These are phyloP conservation scores for Musa schizocarpa DNA, from an alignment of 176 grass and related monocot genomes.

Conservation along the genomic window DNA sequence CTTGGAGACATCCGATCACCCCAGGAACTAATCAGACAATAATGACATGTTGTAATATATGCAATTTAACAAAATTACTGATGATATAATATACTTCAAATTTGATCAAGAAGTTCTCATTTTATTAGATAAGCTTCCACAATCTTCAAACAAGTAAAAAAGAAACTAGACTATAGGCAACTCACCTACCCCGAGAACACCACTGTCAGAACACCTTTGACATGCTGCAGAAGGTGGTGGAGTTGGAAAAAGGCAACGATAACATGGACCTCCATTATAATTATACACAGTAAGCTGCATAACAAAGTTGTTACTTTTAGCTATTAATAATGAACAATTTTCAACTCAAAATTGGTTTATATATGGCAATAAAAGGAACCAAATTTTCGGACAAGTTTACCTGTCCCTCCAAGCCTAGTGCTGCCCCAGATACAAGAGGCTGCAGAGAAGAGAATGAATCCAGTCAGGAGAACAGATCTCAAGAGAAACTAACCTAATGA, in stretches of 20 bases:
- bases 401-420: slow-evolving; percentile 95
- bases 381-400: slow-evolving; percentile 25
- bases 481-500: neutral
- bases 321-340: neutral
- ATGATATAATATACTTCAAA: neutral
- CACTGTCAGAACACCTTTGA: slow-evolving; percentile 87
- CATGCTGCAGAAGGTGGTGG: slow-evolving; percentile 76
- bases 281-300: slow-evolving; percentile 85
- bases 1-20: slow-evolving; percentile 92
- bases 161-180: slow-evolving; percentile 5
- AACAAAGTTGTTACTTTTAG: neutral
- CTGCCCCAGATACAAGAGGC: slow-evolving; percentile 85
- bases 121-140: neutral
- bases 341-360: slow-evolving; percentile 16
- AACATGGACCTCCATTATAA: slow-evolving; percentile 92
- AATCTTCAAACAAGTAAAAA: neutral
- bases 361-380: slow-evolving; percentile 25
- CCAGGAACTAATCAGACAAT: slow-evolving; percentile 65
- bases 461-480: neutral
- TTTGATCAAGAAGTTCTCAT: neutral
- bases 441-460: slow-evolving; percentile 27
- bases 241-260: slow-evolving; percentile 84
- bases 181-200: slow-evolving; percentile 92
- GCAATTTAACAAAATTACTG: neutral
- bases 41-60: slow-evolving; percentile 1